Percentiles rank a stretch among this genome's conserved stretches.
Evolutionary conservation across 495 filamentous ascomycete genomes (phyloP).

Genomic region (Aspergillus sclerotiicarbonarius): DNA sequence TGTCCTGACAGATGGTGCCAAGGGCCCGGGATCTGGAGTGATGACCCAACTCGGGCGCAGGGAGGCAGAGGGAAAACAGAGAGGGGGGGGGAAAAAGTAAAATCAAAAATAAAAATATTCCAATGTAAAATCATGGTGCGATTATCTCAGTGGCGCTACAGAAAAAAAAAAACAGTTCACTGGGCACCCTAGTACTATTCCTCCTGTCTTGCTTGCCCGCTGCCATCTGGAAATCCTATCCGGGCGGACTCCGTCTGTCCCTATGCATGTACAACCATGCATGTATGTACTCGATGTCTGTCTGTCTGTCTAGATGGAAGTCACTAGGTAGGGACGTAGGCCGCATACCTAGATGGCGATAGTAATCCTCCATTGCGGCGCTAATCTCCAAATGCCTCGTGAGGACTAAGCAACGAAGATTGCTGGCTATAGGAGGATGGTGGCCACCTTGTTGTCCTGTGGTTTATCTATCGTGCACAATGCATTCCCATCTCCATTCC

Average conservation of each 20-base stretch:
- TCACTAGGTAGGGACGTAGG: not conserved
- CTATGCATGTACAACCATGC: constrained; percentile 1
- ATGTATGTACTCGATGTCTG: constrained; percentile 3
- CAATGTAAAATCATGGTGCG: not conserved
- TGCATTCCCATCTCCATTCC: not conserved
- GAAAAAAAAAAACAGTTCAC: constrained; percentile 20
- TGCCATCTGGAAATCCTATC: constrained; percentile 11
- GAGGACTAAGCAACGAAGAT: constrained; percentile 4
- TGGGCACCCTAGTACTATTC: not conserved
- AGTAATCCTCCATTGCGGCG: not conserved
- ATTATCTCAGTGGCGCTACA: constrained; percentile 24
- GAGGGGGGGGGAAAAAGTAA: not conserved
- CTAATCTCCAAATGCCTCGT: constrained; percentile 9
- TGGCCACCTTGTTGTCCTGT: not conserved
- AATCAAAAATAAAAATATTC: not conserved
- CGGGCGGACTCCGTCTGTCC: constrained; percentile 12
- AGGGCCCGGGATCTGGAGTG: constrained; percentile 19
- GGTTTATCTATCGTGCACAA: constrained; percentile 13
- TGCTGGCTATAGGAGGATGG: not conserved
- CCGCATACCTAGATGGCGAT: not conserved
- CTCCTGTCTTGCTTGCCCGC: not conserved
- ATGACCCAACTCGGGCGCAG: constrained; percentile 25
- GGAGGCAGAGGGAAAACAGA: not conserved
- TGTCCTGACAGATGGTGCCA: constrained; percentile 39
- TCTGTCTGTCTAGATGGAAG: constrained; percentile 1